Conservation (phyloP, 225 moss, liverwort and hornwort genomes). For the Asterella californica region DNA sequence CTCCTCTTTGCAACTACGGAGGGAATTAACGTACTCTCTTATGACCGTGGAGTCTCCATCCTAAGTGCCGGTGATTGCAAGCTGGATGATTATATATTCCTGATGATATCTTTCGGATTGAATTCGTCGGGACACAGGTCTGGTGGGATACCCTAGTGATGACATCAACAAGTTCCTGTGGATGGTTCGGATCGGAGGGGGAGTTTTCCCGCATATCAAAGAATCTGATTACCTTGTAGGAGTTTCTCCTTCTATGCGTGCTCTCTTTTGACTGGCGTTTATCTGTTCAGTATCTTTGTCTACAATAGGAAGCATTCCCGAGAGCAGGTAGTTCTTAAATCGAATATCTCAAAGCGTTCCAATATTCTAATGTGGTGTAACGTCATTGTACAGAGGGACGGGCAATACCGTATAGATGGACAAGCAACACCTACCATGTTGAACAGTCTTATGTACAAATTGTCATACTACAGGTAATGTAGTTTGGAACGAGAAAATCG, state of each 20-base stretch:
- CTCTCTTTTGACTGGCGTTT: neutral
- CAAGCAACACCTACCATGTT: slow-evolving; percentile 98
- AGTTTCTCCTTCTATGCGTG: neutral
- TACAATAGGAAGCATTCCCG: neutral
- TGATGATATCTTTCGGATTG: neutral
- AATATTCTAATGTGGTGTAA: neutral
- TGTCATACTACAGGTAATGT: slow-evolving; percentile 89
- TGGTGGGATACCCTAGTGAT: slow-evolving; percentile 98
- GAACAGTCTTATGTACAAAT: slow-evolving; percentile 93
- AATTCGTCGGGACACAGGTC: slow-evolving; percentile 25
- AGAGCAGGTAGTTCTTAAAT: neutral
- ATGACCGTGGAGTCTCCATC: too few species aligned
- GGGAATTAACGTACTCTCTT: too few species aligned
- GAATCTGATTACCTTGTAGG: slow-evolving; percentile 97
- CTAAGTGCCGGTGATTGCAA: neutral
- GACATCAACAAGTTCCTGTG: slow-evolving; percentile 99
- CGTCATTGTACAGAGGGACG: slow-evolving; percentile 68
- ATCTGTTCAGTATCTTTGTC: neutral
- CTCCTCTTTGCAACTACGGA: too few species aligned
- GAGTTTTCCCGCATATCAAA: slow-evolving; percentile 95
- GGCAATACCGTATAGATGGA: slow-evolving; percentile 88
- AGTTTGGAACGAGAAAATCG: neutral
- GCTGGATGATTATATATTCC: neutral
- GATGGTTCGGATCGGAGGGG: slow-evolving; percentile 99
- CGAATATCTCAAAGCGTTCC: neutral